These are phyloP conservation scores for Populus pruinosa DNA, from an alignment of 345 rosid genomes.

Conservation along the genomic window DNA sequence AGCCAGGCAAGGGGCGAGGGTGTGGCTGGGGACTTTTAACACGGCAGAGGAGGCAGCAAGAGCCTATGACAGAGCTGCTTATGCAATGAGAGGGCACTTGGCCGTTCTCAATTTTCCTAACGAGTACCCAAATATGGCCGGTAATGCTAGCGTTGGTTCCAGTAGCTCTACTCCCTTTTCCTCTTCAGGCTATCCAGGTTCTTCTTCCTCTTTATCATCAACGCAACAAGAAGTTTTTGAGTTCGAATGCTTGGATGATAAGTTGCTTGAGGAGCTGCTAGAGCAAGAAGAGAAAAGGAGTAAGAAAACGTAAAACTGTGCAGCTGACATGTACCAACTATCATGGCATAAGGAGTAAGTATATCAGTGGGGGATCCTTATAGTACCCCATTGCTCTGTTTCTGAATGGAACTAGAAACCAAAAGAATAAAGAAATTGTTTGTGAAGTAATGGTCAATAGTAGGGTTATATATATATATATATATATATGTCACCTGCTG, in stretches of 20 bases:
- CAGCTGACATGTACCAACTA: not conserved
- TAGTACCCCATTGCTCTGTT: not conserved
- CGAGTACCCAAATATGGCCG: conserved; percentile 48
- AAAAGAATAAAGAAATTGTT: not conserved
- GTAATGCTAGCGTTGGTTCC: not conserved
- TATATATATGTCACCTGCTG: not conserved
- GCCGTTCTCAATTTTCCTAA: conserved; percentile 80
- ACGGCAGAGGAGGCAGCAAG: conserved; percentile 86
- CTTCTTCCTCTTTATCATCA: conserved; percentile 20
- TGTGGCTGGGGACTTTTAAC: conserved; percentile 88
- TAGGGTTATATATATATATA: not conserved
- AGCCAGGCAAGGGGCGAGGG: conserved; percentile 61
- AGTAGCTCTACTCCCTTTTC: conserved; percentile 9
- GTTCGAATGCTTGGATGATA: conserved; percentile 72
- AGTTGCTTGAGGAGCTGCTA: conserved; percentile 74
- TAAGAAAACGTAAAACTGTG: conserved; percentile 12
- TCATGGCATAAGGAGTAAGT: not conserved
- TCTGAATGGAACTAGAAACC: not conserved
- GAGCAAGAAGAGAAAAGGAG: conserved; percentile 51
- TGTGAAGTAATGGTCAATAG: not conserved
- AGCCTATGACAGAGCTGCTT: conserved; percentile 85
- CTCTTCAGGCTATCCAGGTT: not conserved
- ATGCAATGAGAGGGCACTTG: conserved; percentile 74
- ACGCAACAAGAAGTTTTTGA: conserved; percentile 56
- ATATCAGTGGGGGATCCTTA: not conserved